These are phyloP conservation scores for Penicillium vulpinum DNA, from an alignment of 2,329 filamentous ascomycete genomes.

Conservation along the genomic window DNA sequence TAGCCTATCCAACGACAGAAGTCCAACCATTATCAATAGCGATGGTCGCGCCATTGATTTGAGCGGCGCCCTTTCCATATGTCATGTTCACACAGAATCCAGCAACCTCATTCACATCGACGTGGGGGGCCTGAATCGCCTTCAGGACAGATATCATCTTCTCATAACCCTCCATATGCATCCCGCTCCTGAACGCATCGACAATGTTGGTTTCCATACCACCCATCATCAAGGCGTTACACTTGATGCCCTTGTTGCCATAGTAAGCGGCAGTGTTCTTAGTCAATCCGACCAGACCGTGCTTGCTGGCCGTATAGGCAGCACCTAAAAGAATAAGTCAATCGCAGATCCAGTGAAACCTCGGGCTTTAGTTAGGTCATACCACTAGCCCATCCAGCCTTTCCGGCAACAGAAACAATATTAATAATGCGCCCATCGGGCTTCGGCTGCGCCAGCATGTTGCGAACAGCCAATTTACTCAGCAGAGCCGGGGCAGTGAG, in stretches of 20 bases:
- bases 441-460: conserved; percentile 42
- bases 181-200: conserved; percentile 41
- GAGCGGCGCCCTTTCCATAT: conserved; percentile 24
- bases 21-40: conserved; percentile 33
- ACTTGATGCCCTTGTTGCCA: conserved; percentile 54
- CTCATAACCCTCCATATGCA: conserved; percentile 28
- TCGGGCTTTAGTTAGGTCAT: conserved; percentile 8
- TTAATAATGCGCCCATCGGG: conserved; percentile 54
- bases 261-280: conserved; percentile 61
- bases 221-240: conserved; percentile 54
- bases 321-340: conserved; percentile 34
- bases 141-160: conserved; percentile 17
- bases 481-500: conserved; percentile 57
- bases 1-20: conserved; percentile 18
- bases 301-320: conserved; percentile 57
- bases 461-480: conserved; percentile 53
- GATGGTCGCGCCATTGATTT: conserved; percentile 34
- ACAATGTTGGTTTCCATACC: conserved; percentile 59
- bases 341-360: neutral
- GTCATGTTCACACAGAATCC: conserved; percentile 30
- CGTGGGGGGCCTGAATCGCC: conserved; percentile 17
- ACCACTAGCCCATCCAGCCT: conserved; percentile 46
- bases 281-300: conserved; percentile 56
- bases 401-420: conserved; percentile 51
- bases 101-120: conserved; percentile 30